A percentile compares a stretch with the other conserved stretches of the same genome.
Evolutionary conservation across 2,329 filamentous ascomycete genomes (phyloP).

Genomic region (Aspergillus nomiae): DNA sequence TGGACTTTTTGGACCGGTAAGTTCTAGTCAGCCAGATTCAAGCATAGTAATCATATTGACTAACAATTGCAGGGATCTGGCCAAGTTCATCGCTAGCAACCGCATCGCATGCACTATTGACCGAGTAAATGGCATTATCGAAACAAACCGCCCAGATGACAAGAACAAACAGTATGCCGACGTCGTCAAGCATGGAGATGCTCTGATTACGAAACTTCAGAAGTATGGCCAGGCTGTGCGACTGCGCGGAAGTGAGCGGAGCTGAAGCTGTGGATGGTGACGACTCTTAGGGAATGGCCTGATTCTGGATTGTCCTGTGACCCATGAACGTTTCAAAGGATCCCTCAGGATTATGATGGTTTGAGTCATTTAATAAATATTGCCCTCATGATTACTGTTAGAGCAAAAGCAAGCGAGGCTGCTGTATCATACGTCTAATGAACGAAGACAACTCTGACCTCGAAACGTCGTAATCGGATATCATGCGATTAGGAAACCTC

Average conservation of each 20-base stretch:
- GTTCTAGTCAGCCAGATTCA: conserved; percentile 27
- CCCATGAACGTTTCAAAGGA: conserved; percentile 3
- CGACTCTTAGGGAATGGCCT: conserved; percentile 3
- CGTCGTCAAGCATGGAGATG: conserved; percentile 94
- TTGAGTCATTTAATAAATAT: conserved; percentile 12
- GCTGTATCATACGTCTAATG: conserved; percentile 28
- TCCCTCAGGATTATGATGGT: conserved; percentile 3
- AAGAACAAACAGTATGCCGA: conserved; percentile 99
- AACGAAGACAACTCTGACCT: conserved; percentile 18
- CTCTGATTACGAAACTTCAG: conserved; percentile 97
- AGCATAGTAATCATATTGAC: conserved; percentile 6
- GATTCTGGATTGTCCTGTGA: conserved; percentile 10
- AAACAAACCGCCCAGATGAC: conserved; percentile 95
- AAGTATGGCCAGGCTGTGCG: conserved; percentile 98
- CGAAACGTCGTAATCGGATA: conserved; percentile 3
- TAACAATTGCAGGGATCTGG: conserved; percentile 69
- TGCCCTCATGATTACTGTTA: conserved; percentile 17
- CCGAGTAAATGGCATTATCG: conserved; percentile 93
- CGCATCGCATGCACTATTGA: conserved; percentile 97
- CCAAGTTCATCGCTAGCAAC: conserved; percentile 93
- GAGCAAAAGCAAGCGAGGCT: conserved; percentile 26
- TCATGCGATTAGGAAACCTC: neutral
- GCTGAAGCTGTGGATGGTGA: conserved; percentile 47
- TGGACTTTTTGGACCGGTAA: conserved; percentile 93
- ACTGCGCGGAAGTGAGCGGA: conserved; percentile 90